Base-by-base conservation (phyloP, 78 protist genomes). In the Monocercomonoides exilis region DNA sequence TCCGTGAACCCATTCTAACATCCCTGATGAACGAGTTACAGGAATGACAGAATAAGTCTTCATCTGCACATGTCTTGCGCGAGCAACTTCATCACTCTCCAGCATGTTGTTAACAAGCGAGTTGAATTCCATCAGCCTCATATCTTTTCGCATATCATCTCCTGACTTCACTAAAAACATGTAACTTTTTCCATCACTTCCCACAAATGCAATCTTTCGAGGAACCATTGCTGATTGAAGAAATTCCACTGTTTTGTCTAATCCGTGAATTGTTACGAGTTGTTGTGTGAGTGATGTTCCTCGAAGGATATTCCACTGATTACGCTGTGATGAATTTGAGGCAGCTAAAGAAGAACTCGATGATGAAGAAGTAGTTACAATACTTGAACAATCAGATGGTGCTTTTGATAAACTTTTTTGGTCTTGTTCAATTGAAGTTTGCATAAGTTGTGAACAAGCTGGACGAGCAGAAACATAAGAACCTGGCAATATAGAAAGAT, bases 101-200 rank as follows among this genome's bases (percentile, higher is more conserved):
- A 79, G 4, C 45, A 79, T 6, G 6, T 6, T 4, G 11, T 79
- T 79, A 4, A 79, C 82, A 32, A 79, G 82, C 5, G 6, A 4
- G 82, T 21, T 33, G 82, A 33, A 79, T 79, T 79, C 82, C 82
- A 79, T 79, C 45, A 79, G 82, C 4, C 82, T 33, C 82, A 33
- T 6, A 21, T 79, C 82, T 21, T 79, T 6, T 5, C 82, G 82
- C 82, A 79, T 6, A 41, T 79, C 82, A 21, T 79, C 82, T 33
- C 21, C 21, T 5, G 82, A 41, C 11, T 79, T 79, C 45, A 21
- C 82, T 4, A 79, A 6, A 21, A 79, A 79, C 45, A 4, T 6
- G 82, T 79, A 21, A 41, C 82, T 21, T 21, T 33, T 6, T 41
- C 82, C 82, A 21, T 6, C 6, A 33, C 42, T 21, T 32, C 21